A percentile compares a stretch with the other conserved stretches of the same genome.
Conservation (phyloP, 2,329 filamentous ascomycete genomes). For the Penicillium rolfsii region DNA sequence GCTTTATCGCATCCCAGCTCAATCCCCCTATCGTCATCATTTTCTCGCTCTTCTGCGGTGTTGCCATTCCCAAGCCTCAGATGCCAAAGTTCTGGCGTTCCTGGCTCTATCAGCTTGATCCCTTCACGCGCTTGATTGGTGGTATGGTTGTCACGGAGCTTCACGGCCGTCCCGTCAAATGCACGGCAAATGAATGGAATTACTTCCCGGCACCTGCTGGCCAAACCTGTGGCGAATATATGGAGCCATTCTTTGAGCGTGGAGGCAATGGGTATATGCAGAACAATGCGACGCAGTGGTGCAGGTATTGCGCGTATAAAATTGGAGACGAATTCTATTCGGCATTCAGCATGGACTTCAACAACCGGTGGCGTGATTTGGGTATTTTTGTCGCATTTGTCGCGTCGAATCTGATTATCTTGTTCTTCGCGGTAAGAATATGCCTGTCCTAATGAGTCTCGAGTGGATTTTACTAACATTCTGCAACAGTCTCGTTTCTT, state of each 20-base stretch:
- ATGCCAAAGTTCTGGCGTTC: conserved; percentile 78
- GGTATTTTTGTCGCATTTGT: conserved; percentile 79
- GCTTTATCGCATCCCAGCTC: conserved; percentile 76
- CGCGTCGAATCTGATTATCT: conserved; percentile 71
- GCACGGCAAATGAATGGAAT: conserved; percentile 65
- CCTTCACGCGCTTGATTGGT: conserved; percentile 78
- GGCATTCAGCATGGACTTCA: conserved; percentile 67
- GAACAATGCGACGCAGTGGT: conserved; percentile 66
- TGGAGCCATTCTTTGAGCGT: conserved; percentile 67
- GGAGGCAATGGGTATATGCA: conserved; percentile 75
- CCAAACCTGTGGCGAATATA: conserved; percentile 74
- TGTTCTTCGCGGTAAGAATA: conserved; percentile 59
- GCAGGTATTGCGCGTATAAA: conserved; percentile 80
- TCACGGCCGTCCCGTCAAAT: conserved; percentile 66
- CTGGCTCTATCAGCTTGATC: conserved; percentile 82
- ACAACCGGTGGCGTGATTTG: conserved; percentile 76
- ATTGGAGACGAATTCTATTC: conserved; percentile 80
- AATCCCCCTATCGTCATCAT: conserved; percentile 83
- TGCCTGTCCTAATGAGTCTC: not conserved
- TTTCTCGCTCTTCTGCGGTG: conserved; percentile 85
- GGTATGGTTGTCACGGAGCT: conserved; percentile 80
- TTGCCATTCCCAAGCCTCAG: conserved; percentile 75
- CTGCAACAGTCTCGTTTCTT: conserved; percentile 45
- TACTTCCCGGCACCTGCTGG: conserved; percentile 67
- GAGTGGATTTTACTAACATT: conserved; percentile 18